Evolutionary conservation across 805 yeast genomes (phyloP), one percentile per base, ranked within the genome.

Genomic region (Saccharomycodes ludwigii): DNA sequence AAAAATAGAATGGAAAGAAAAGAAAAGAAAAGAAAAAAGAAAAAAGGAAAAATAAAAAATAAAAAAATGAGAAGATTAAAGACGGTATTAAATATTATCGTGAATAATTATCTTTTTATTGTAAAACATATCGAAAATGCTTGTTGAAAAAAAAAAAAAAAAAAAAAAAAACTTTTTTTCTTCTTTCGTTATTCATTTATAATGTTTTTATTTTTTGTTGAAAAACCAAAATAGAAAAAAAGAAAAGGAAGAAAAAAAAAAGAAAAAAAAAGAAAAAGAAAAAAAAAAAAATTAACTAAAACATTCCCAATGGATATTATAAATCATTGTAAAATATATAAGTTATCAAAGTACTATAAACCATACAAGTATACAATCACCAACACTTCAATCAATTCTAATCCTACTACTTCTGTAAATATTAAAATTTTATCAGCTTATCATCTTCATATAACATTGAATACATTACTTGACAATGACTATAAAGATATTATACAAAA

Each of bases 231-330:
- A 24, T 24, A 24, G 14, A 24, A 24, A 12, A 13, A 13, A 24
- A 24, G 16, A 24, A 12, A 13, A n/a, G n/a, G n/a, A n/a, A n/a
- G n/a, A n/a, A n/a, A n/a, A n/a, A n/a, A n/a, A n/a, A n/a, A n/a
- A n/a, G n/a, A n/a, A n/a, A n/a, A n/a, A n/a, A n/a, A n/a, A n/a
- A n/a, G n/a, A n/a, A n/a, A n/a, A n/a, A n/a, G n/a, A n/a, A n/a
- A n/a, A n/a, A n/a, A n/a, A n/a, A n/a, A n/a, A n/a, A n/a, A n/a
- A n/a, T n/a, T n/a, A n/a, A n/a, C n/a, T n/a, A n/a, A n/a, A n/a
- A n/a, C n/a, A n/a, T n/a, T n/a, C n/a, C n/a, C n/a, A n/a, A 52
- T 52, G 58, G 51, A 52, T 27, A 42, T 52, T 7, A 24, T 52
- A 29, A 43, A 48, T 10, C 47, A 51, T 27, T 51, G 55, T 32